Evolutionary conservation across 257 asterid species (phyloP).

Genomic region (Solanum tarijense): DNA sequence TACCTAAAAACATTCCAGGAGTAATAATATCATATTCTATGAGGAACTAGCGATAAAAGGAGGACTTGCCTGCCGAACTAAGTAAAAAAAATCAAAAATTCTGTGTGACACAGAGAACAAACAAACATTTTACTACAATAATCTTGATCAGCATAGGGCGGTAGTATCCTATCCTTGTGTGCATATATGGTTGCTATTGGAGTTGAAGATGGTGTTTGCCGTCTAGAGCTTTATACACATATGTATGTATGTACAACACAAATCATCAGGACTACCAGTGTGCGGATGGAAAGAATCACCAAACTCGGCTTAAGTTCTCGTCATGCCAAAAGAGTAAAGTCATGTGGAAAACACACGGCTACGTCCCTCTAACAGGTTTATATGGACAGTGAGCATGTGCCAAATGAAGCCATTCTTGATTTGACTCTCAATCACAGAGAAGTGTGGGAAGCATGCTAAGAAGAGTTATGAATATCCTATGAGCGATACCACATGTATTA

Average conservation of each 20-base stretch:
- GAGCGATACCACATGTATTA: neutral
- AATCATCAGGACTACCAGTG: neutral
- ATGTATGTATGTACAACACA: neutral
- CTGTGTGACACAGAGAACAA: neutral
- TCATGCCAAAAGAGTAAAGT: neutral
- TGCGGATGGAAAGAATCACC: neutral
- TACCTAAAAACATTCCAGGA: neutral
- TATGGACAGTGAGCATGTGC: neutral
- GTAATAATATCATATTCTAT: neutral
- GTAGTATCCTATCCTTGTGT: neutral
- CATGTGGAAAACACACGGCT: neutral
- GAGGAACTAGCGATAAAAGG: neutral
- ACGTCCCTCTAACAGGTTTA: neutral
- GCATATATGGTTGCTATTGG: neutral
- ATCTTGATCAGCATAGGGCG: neutral
- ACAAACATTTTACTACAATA: neutral
- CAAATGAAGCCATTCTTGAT: neutral
- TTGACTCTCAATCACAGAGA: neutral
- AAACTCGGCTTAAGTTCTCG: neutral
- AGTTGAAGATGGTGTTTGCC: neutral
- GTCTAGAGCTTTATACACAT: neutral
- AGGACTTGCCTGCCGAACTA: slow-evolving; percentile 13
- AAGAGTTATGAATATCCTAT: neutral
- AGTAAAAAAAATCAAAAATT: slow-evolving; percentile 16
- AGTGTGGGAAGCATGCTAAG: neutral